Conservation (phyloP, 2,329 filamentous ascomycete species). For the Colletotrichum sp. region DNA sequence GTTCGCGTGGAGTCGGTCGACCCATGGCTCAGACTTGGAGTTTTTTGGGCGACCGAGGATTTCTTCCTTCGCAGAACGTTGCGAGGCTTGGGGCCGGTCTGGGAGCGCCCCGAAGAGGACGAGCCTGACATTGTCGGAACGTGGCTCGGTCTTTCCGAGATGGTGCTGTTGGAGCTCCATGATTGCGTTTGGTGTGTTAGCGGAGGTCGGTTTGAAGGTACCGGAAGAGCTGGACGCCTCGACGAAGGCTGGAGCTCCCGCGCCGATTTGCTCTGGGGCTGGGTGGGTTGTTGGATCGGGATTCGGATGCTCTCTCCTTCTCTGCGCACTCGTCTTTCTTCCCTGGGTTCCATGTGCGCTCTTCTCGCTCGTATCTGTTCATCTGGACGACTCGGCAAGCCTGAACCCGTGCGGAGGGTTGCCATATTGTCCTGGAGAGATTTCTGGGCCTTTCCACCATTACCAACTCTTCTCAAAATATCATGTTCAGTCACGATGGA, state of each 20-base stretch:
- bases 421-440: slow-evolving; percentile 43
- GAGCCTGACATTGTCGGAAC: slow-evolving; percentile 35
- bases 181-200: slow-evolving; percentile 48
- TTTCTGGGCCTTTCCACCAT: slow-evolving; percentile 23
- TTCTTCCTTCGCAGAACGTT: slow-evolving; percentile 56
- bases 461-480: slow-evolving; percentile 2
- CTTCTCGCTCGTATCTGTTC: slow-evolving; percentile 37
- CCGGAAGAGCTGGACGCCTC: slow-evolving; percentile 30
- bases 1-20: slow-evolving; percentile 41
- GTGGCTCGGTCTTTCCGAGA: slow-evolving; percentile 35
- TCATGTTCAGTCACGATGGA: slow-evolving; percentile 14
- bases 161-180: slow-evolving; percentile 41
- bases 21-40: slow-evolving; percentile 34
- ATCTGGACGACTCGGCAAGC: slow-evolving; percentile 43
- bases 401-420: slow-evolving; percentile 43
- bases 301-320: slow-evolving; percentile 12
- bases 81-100: slow-evolving; percentile 36
- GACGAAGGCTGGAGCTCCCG: slow-evolving; percentile 39
- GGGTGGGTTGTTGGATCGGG: neutral
- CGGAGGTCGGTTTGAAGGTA: slow-evolving; percentile 34
- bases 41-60: slow-evolving; percentile 48
- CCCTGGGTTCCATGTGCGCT: slow-evolving; percentile 18
- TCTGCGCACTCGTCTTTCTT: slow-evolving; percentile 11
- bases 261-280: slow-evolving; percentile 31
- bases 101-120: slow-evolving; percentile 36